Evolutionary conservation across 2,329 filamentous ascomycete species (phyloP).

Genomic region (Phialocephala subalpina): DNA sequence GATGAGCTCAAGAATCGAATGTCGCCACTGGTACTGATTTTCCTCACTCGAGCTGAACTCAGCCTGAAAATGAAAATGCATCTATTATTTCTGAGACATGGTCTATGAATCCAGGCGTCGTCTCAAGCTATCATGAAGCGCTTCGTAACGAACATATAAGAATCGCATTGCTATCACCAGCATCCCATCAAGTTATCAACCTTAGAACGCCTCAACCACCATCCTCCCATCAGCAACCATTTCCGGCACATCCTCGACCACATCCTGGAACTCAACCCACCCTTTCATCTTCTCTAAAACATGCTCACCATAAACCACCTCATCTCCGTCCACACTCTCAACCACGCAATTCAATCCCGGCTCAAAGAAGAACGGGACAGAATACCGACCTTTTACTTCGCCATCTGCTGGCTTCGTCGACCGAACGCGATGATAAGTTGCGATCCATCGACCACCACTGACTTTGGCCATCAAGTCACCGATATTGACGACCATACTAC

Average conservation of each 20-base stretch:
- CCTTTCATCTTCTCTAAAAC: conserved; percentile 52
- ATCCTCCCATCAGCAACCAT: neutral
- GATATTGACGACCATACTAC: conserved; percentile 58
- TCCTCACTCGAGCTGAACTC: conserved; percentile 8
- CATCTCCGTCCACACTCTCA: conserved; percentile 41
- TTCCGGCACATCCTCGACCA: conserved; percentile 13
- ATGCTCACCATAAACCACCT: conserved; percentile 51
- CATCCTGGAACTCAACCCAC: conserved; percentile 53
- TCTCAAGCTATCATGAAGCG: neutral
- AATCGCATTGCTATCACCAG: neutral
- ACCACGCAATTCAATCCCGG: conserved; percentile 52
- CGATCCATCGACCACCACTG: conserved; percentile 51
- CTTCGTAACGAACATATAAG: neutral
- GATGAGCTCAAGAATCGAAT: too few species aligned
- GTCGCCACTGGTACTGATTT: too few species aligned
- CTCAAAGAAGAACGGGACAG: conserved; percentile 57
- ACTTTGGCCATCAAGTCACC: conserved; percentile 48
- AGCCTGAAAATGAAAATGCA: neutral
- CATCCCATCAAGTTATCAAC: neutral
- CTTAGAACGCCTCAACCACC: conserved; percentile 11
- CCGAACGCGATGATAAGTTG: conserved; percentile 54
- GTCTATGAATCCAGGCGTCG: neutral
- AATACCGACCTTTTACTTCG: conserved; percentile 41
- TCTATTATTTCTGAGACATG: neutral
- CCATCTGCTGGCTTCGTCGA: conserved; percentile 34